Evolutionary conservation across 129 eudicot genomes (phyloP).

Genomic region (Solidago caesia): DNA sequence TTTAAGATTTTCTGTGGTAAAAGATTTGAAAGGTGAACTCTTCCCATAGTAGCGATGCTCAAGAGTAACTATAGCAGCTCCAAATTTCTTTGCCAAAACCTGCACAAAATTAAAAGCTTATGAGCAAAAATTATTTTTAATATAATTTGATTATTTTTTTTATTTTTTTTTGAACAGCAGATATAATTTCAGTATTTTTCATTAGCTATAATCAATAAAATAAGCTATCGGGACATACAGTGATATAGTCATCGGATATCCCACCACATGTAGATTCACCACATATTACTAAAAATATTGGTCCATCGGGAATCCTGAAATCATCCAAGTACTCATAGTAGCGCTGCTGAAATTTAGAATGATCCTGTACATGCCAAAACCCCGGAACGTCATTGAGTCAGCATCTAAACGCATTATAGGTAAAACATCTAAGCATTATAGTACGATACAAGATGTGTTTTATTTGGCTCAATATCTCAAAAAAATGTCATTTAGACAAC

Average conservation of each 20-base stretch:
- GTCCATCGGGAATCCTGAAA: constrained; percentile 81
- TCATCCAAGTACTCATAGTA: constrained; percentile 74
- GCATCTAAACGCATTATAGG: background rate
- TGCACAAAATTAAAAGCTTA: constrained; percentile 32
- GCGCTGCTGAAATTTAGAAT: constrained; percentile 73
- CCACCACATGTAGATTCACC: constrained; percentile 92
- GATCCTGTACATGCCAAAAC: constrained; percentile 58
- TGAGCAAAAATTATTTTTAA: background rate
- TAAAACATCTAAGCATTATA: background rate
- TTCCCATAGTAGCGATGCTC: constrained; percentile 97
- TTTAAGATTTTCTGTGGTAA: constrained; percentile 67
- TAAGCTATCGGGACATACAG: constrained; percentile 44
- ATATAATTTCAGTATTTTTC: background rate
- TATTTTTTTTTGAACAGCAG: background rate
- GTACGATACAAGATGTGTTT: background rate
- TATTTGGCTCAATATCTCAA: background rate
- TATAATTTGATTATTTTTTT: background rate
- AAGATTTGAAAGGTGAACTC: constrained; percentile 70
- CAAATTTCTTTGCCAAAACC: constrained; percentile 95
- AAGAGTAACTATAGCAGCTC: constrained; percentile 88
- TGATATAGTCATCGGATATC: constrained; percentile 73
- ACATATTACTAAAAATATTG: constrained; percentile 76
- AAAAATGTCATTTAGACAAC: background rate
- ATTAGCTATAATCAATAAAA: background rate
- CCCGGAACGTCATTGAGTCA: background rate